Conservation (phyloP, 345 rosid species). For the Euphorbia pulcherrima region DNA sequence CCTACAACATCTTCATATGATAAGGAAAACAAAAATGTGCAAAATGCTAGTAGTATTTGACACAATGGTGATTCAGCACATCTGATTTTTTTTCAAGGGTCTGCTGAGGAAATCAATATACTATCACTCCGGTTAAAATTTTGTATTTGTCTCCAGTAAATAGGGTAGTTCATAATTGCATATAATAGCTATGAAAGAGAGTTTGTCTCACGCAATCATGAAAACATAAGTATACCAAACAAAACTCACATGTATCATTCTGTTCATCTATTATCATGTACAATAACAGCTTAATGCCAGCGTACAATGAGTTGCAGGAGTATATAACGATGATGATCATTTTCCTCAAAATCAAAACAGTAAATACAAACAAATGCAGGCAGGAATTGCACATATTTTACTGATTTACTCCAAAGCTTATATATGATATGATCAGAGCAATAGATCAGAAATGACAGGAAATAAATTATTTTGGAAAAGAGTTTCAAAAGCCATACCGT, state of each 20-base stretch:
- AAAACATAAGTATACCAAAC: not conserved
- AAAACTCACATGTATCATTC: not conserved
- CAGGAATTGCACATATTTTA: not conserved
- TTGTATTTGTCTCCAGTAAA: not conserved
- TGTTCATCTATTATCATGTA: not conserved
- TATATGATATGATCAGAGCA: too few species aligned
- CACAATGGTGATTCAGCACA: too few species aligned
- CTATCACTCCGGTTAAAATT: not conserved
- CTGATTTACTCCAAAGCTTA: not conserved
- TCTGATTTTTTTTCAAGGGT: not conserved
- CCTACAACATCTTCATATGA: not conserved
- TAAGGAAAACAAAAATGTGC: not conserved
- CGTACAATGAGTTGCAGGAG: not conserved
- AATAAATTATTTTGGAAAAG: not conserved
- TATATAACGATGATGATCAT: not conserved
- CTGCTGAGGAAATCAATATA: not conserved
- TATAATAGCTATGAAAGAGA: slow-evolving; percentile 2
- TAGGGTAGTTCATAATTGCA: not conserved
- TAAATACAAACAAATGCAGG: not conserved
- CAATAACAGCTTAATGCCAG: not conserved
- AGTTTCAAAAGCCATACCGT: slow-evolving; percentile 21
- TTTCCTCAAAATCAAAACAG: not conserved
- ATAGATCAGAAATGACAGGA: too few species aligned
- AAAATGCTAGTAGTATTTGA: too few species aligned
- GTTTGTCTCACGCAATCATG: not conserved